Conservation (phyloP, 441 rosid species). For the Codiaeum variegatum region DNA sequence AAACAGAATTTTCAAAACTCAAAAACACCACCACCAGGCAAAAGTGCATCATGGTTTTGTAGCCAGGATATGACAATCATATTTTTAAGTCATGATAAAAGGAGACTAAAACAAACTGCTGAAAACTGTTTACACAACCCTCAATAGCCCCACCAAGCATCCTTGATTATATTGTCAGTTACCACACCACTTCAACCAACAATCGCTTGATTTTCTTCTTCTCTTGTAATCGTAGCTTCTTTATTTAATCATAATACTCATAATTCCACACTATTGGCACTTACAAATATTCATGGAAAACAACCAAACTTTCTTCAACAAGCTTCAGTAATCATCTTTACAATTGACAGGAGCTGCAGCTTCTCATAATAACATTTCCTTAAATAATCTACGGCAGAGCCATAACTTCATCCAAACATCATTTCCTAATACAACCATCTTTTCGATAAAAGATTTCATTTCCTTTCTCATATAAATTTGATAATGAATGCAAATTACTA, state of each 20-base stretch:
- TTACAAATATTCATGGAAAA: not conserved
- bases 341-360: not conserved
- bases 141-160: not conserved
- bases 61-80: not conserved
- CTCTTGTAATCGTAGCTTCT: not conserved
- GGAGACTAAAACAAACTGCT: not conserved
- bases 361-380: not conserved
- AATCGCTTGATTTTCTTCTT: not conserved
- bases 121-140: not conserved
- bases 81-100: not conserved
- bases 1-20: not conserved
- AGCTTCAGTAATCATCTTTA: not conserved
- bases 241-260: not conserved
- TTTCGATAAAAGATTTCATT: not conserved
- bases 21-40: constrained; percentile 1
- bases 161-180: not conserved
- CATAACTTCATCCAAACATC: not conserved
- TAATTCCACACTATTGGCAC: not conserved
- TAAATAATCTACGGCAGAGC: not conserved
- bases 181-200: not conserved
- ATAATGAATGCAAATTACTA: not conserved
- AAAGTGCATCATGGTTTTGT: not conserved
- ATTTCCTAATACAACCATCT: not conserved
- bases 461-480: not conserved
- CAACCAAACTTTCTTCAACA: not conserved